Evolutionary conservation across 2,329 filamentous ascomycete species (phyloP).

Genomic region (Atkinsonella hypoxylon): DNA sequence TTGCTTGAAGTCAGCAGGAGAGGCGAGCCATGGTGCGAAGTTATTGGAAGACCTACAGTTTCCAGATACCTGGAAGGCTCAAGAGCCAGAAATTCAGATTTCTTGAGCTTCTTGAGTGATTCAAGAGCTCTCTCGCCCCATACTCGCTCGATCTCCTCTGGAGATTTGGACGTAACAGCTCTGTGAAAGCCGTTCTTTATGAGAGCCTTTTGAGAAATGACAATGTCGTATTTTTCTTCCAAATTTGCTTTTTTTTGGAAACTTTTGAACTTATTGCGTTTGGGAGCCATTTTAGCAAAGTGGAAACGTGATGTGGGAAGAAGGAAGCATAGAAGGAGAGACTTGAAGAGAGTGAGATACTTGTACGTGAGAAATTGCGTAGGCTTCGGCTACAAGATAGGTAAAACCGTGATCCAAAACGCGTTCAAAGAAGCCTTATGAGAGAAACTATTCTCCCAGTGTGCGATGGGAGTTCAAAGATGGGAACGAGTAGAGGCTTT

Average conservation of each 20-base stretch:
- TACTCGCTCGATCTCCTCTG: slow-evolving; percentile 2
- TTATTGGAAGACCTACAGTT: background rate
- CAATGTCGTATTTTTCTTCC: slow-evolving; percentile 8
- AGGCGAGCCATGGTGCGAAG: background rate
- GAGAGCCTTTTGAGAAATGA: slow-evolving; percentile 7
- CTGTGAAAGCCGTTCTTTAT: slow-evolving; percentile 9
- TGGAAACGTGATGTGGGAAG: no score
- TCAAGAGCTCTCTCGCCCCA: background rate
- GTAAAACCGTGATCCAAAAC: no score
- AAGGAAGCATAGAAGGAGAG: no score
- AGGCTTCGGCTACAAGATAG: background rate
- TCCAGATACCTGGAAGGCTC: slow-evolving; percentile 6
- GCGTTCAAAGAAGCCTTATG: background rate
- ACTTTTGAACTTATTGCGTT: background rate
- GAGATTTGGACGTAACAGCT: slow-evolving; percentile 8
- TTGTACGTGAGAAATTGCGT: background rate
- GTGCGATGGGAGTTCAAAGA: no score
- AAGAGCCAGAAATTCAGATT: background rate
- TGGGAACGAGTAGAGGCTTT: background rate
- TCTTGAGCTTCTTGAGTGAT: background rate
- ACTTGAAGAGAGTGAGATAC: background rate
- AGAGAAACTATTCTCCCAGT: no score
- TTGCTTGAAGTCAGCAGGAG: background rate
- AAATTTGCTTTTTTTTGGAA: background rate
- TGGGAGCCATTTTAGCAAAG: background rate